Conservation (phyloP, 2,329 filamentous ascomycete genomes). For the Fusarium bactridioides region DNA sequence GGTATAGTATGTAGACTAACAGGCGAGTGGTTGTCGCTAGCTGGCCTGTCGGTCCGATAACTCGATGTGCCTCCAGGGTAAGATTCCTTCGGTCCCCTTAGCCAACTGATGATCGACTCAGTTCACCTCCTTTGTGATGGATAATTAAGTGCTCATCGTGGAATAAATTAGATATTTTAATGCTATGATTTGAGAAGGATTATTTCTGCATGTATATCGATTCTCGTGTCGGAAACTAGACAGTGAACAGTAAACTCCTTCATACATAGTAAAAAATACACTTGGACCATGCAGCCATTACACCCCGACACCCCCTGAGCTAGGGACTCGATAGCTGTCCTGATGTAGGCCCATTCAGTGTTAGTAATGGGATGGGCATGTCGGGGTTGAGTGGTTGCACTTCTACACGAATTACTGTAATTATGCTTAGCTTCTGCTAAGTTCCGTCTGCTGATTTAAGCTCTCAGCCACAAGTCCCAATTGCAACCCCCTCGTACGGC, state of each 20-base stretch:
- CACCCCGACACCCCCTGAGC: neutral
- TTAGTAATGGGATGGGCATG: neutral
- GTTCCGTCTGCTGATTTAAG: no score
- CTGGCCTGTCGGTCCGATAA: neutral
- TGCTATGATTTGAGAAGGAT: rapidly evolving
- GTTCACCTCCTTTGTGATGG: no score
- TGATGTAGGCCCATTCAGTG: neutral
- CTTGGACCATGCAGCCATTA: rapidly evolving
- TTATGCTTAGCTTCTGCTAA: neutral
- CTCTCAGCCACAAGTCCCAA: no score
- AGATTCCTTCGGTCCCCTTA: neutral
- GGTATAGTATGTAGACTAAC: neutral
- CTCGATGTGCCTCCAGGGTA: neutral
- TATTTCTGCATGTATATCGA: neutral
- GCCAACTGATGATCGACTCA: neutral
- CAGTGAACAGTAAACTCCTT: rapidly evolving
- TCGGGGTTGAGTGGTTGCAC: neutral
- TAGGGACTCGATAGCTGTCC: rapidly evolving
- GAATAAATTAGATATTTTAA: rapidly evolving
- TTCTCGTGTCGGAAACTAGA: no score
- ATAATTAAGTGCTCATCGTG: rapidly evolving
- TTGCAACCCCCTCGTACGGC: rapidly evolving
- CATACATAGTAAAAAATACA: no score
- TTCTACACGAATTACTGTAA: neutral
- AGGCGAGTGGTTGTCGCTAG: neutral